Percentiles rank a stretch among this genome's conserved stretches.
These are phyloP conservation scores for Solanum appendiculatum DNA, from an alignment of 257 asterid genomes.

Conservation along the genomic window DNA sequence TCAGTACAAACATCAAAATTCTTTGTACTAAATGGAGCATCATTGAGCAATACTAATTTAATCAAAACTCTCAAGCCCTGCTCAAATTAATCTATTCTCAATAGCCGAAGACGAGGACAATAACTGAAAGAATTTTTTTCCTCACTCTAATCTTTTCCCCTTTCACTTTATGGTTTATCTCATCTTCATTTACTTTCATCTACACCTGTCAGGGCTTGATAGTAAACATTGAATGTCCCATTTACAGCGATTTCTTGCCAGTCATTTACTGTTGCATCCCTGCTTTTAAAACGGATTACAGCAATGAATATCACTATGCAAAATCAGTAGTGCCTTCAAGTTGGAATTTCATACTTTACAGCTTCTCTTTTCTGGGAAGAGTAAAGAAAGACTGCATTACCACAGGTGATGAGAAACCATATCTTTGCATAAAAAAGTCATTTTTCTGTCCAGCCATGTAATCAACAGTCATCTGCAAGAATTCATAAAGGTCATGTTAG, in stretches of 20 bases:
- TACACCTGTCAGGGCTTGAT: not conserved
- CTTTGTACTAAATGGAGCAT: not conserved
- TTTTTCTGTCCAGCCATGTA: slow-evolving; percentile 75
- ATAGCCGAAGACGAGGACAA: not conserved
- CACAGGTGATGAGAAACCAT: slow-evolving; percentile 96
- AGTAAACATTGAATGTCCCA: not conserved
- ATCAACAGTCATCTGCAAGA: slow-evolving; percentile 85
- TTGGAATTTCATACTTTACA: not conserved
- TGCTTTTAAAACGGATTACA: not conserved
- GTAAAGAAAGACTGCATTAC: slow-evolving; percentile 27
- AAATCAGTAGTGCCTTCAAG: not conserved
- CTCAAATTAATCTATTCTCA: not conserved
- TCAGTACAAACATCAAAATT: not conserved
- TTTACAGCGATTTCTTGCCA: not conserved
- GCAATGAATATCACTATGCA: not conserved
- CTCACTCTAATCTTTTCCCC: not conserved
- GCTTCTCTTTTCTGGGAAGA: not conserved
- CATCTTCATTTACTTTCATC: not conserved
- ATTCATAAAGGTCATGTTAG: not conserved
- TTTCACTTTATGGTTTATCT: not conserved
- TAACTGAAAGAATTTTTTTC: not conserved
- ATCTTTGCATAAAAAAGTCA: slow-evolving; percentile 72
- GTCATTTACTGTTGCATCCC: not conserved
- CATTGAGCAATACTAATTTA: not conserved
- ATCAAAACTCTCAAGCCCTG: not conserved